Evolutionary conservation across 306 rosid species (phyloP), one percentile per base, ranked within the genome.

Genomic region (Albizia julibrissin): DNA sequence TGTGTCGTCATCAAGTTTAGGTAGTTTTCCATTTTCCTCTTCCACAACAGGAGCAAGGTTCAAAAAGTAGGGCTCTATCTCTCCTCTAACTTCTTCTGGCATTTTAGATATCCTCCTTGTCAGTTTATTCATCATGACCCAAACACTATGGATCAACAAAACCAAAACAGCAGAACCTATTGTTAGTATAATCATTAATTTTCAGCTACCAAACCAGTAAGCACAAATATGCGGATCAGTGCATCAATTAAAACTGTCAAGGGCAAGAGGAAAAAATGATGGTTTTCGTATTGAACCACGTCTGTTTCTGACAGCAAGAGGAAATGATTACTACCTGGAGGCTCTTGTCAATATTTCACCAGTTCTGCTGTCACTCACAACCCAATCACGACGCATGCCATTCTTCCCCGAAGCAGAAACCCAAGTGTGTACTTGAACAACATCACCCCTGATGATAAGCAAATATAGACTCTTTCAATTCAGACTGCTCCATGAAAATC

Each of bases 321-420:
- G 72, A 78, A 66, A 69, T 37, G 52, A 73, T 67, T 34, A 64
- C 34, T 85, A 95, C 98, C 99, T 96, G 72, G 99, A 91, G 82
- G 99, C 99, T 87, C 95, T 92, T 19, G 97, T 93, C 81, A 96
- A 67, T 22, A 76, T 87, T 84, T 92, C 92, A 50, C 99, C 98
- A 79, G 98, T 91, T 78, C 77, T 88, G 72, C 85, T 86, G 86
- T 96, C 97, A 3, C 91, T 86, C 81, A 96, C 79, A 56, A 92
- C 88, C 99, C 99, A 96, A 89, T 96, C 98, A 75, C 99, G 99
- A 16, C 97, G 97, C 99, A 96, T 94, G 47, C 98, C 97, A 88
- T 96, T 92, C 84, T 93, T 96, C 79, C 99, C 99, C 1, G 97
- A 93, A 77, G 86, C 88, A 86, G 94, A 87, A 74, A 92, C 99